phyloP scores from a whole-genome alignment of 306 rosid genomes.

The Carpinus viminea region DNA sequence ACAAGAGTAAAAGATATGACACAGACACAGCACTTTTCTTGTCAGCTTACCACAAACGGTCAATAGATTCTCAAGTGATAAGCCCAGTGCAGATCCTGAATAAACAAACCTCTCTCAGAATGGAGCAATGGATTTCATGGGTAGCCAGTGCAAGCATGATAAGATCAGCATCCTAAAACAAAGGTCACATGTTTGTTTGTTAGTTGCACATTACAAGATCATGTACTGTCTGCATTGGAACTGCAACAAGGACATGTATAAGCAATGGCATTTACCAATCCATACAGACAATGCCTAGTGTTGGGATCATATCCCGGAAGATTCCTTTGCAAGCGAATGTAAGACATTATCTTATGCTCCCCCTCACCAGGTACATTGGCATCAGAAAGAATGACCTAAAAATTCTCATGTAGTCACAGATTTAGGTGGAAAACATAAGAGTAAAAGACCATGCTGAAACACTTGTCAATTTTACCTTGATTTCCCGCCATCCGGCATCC shows the following conservation, averaged over 20 bases:
- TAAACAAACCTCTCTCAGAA: constrained; percentile 36
- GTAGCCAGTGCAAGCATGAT: constrained; percentile 38
- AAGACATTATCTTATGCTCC: constrained; percentile 38
- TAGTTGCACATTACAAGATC: not conserved
- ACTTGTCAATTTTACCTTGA: constrained; percentile 18
- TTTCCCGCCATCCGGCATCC: constrained; percentile 8
- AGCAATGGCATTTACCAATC: constrained; percentile 21
- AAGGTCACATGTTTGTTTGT: not conserved
- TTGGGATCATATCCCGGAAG: constrained; percentile 33
- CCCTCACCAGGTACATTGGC: constrained; percentile 38
- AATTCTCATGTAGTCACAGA: not conserved
- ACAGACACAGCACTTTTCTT: not conserved
- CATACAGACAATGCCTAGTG: constrained; percentile 33
- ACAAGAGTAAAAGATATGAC: not conserved
- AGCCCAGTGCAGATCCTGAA: constrained; percentile 2
- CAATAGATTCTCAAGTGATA: not conserved
- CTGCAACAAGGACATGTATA: not conserved
- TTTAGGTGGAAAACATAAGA: not conserved
- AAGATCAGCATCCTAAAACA: constrained; percentile 35
- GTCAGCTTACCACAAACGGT: not conserved
- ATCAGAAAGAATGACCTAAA: constrained; percentile 35
- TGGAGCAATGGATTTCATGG: constrained; percentile 31
- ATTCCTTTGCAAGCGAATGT: constrained; percentile 31
- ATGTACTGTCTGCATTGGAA: not conserved
- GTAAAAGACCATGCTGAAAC: not conserved